Percentiles rank a stretch among this genome's conserved stretches.
Conservation (phyloP, 1,139 yeast genomes). For the Blastobotrys raffinosifermentans region DNA sequence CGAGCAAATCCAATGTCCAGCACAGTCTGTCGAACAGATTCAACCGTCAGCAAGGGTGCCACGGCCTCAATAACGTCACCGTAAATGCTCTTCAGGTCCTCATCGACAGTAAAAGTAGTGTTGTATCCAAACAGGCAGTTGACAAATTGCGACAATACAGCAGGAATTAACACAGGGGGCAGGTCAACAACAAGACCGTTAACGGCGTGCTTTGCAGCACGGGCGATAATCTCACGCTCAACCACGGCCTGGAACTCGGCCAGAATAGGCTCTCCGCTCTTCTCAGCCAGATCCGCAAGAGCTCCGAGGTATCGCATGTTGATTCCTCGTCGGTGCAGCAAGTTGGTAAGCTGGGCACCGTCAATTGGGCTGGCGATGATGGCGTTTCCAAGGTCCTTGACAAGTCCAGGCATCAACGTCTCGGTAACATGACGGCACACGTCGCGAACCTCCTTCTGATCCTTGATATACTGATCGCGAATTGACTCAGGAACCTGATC, state of each 20-base stretch:
- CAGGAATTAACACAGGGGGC: conserved; percentile 53
- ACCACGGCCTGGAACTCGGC: conserved; percentile 44
- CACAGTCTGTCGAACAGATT: conserved; percentile 37
- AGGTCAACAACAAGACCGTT: conserved; percentile 43
- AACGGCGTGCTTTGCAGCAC: conserved; percentile 72
- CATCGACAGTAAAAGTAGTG: conserved; percentile 44
- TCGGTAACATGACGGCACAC: conserved; percentile 59
- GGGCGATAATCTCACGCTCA: conserved; percentile 66
- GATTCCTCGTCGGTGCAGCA: conserved; percentile 77
- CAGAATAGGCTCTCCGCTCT: conserved; percentile 11
- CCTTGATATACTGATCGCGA: conserved; percentile 39
- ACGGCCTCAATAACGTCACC: conserved; percentile 34
- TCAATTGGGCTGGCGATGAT: conserved; percentile 66
- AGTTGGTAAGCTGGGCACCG: conserved; percentile 64
- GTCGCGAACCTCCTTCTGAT: conserved; percentile 61
- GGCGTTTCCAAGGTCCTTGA: conserved; percentile 47
- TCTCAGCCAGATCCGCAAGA: conserved; percentile 17
- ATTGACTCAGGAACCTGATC: conserved; percentile 35
- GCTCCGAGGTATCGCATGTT: conserved; percentile 82
- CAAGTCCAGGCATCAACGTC: conserved; percentile 57
- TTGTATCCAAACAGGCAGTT: conserved; percentile 58
- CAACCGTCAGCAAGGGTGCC: conserved; percentile 45
- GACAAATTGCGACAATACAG: conserved; percentile 63
- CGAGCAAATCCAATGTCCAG: conserved; percentile 43
- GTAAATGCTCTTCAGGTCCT: conserved; percentile 42